Base-by-base conservation (phyloP, 805 yeast genomes). In the Cyberlindnera veronae region DNA sequence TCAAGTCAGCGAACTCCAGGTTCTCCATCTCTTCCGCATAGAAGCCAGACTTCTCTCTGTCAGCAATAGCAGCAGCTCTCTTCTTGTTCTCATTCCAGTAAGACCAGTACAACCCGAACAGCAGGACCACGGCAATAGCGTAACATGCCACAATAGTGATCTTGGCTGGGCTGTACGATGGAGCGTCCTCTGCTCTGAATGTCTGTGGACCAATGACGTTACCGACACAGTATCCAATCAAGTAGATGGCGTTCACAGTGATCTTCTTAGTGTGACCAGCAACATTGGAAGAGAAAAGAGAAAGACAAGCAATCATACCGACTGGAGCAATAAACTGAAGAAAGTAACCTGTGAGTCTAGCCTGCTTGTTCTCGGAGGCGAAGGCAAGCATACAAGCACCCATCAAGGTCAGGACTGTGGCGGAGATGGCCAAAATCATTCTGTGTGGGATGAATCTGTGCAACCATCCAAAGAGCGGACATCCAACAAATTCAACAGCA, bases 141-240 rank as follows among this genome's bases (percentile, higher is more conserved):
- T 37, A 38, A 33, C 42, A 28, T 14, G n/a, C 42, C n/a, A 31
- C 39, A 11, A 42, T 32, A 3, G 39, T 34, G 34, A 42, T 34
- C 30, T 39, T 43, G 57, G 45, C 45, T 16, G 45, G 45, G 15
- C 34, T 58, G 51, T 81, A 84, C 24, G 60, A 53, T 7, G 89
- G 89, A 19, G 78, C 80, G 44, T 81, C 76, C 7, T 58, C 47
- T 0, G 71, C 62, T 44, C 67, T 69, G 64, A 84, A 84, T 15
- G 84, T 70, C 58, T 81, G 88, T 5, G 91, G 88, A 1, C 90
- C 91, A 40, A 81, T 72, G 24, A 83, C 63, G 34, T 44, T 35
- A 27, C 47, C 48, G 23, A 26, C 38, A 32, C 42, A 37, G 38
- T 40, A 44, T 54, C 45, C 48, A n/a, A 44, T 41, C 18, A 44